Percentiles rank a stretch among this genome's conserved stretches.
Conservation (phyloP, 257 asterid species). For the Paulownia fortunei region DNA sequence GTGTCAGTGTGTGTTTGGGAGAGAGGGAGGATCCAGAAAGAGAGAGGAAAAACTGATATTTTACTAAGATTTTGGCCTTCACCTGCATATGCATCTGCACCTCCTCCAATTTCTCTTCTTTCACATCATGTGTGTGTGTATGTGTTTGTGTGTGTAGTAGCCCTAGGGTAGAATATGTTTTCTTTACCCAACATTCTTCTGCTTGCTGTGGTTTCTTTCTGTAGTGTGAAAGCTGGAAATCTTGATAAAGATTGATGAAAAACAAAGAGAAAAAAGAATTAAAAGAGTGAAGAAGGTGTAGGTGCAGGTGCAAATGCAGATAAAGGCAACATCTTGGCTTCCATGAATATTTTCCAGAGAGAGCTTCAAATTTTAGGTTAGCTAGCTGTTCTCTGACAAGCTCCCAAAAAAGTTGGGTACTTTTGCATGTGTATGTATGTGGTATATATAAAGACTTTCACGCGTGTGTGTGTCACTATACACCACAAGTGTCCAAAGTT, state of each 20-base stretch:
- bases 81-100: conserved; percentile 50
- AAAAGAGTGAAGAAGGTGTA: conserved; percentile 33
- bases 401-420: not conserved
- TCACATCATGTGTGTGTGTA: not conserved
- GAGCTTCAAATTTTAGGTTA: not conserved
- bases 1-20: not conserved
- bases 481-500: not conserved
- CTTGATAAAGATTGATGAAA: not conserved
- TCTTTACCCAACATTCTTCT: not conserved
- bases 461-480: not conserved
- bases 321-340: conserved; percentile 44
- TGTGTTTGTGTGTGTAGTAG: not conserved
- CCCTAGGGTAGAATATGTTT: not conserved
- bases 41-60: not conserved
- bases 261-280: not conserved
- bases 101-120: conserved; percentile 21
- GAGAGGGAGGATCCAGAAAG: not conserved
- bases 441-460: not conserved
- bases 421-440: not conserved
- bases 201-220: not conserved
- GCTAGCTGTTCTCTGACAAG: not conserved
- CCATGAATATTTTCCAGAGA: too few relatives aligned
- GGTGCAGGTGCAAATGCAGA: conserved; percentile 74
- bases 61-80: conserved; percentile 20
- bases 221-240: not conserved